Conservation (phyloP, 257 asterid genomes). For the Primulina eburnea region DNA sequence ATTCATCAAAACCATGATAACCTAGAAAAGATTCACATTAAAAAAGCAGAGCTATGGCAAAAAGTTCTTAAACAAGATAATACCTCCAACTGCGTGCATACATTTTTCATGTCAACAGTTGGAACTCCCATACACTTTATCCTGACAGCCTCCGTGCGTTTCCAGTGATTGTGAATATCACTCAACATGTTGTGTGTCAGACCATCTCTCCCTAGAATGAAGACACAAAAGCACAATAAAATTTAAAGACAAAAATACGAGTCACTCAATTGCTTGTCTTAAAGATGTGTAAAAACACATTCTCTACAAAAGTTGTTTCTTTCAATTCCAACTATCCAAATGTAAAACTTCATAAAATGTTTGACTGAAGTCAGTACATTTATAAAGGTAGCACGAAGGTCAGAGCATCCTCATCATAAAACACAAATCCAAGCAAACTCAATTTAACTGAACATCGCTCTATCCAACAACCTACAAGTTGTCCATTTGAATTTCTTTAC, state of each 20-base stretch:
- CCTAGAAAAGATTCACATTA: constrained; percentile 1
- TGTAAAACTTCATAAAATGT: not conserved
- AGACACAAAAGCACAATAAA: constrained; percentile 8
- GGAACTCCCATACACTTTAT: constrained; percentile 98
- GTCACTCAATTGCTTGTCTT: constrained; percentile 14
- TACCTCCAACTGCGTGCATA: constrained; percentile 91
- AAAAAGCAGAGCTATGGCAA: constrained; percentile 4
- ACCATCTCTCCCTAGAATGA: constrained; percentile 78
- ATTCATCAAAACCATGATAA: not conserved
- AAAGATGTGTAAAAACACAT: not conserved
- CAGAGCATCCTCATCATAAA: constrained; percentile 3
- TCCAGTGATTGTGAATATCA: constrained; percentile 88
- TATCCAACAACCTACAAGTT: not conserved
- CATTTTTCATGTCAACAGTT: constrained; percentile 85
- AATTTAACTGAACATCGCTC: not conserved
- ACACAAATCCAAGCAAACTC: not conserved
- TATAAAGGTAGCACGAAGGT: not conserved
- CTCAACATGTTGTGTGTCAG: constrained; percentile 93
- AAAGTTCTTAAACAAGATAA: constrained; percentile 1
- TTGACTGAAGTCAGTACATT: not conserved
- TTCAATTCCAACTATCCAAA: constrained; percentile 12
- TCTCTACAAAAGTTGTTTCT: not conserved
- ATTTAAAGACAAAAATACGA: not conserved
- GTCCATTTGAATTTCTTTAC: not conserved
- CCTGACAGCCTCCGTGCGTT: constrained; percentile 78